Base-by-base conservation (phyloP, 352 stramenopile species). In the Globisporangium echinulatum region DNA sequence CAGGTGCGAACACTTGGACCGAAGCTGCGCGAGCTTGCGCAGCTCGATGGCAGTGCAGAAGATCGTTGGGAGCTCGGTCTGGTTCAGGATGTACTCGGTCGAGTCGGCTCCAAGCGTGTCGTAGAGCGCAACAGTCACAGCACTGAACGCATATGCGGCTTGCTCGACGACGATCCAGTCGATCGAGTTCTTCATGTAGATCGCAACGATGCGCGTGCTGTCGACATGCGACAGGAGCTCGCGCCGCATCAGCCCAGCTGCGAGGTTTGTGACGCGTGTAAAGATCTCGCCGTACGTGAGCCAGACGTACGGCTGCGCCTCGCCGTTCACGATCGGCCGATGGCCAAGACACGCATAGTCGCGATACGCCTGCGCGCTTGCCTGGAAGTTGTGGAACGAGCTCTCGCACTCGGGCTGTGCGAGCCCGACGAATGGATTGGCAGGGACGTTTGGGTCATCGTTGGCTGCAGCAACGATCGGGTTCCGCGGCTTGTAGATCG, bases 41-140 rank as follows among this genome's bases (percentile, higher is more conserved):
- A 84, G 72, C 61, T 89, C 77, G n/a, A 63, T 54, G 49, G 80
- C 77, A 33, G 64, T 79, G 54, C 78, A 90, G 61, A 94, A 83
- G 36, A 90, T 58, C n/a, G 85, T 72, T 15, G 68, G 74, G 75
- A 91, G 83, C 56, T 86, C 71, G 0, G 84, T 88, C 48, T 92
- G 79, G 68, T 88, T 88, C 57, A 89, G 66, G 58, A 94, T 90
- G 62, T 77, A 89, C 48, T 78, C 75, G 49, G 92, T 74, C 33
- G 78, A 75, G 4, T 63, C 71, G 2, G 82, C 72, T 1, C 82
- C 85, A 1, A 94, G 70, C 17, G 82, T 94, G 62, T 94, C 82
- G 66, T 92, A 94, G 33, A 89, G 64, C 14, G 78, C 66, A 68
- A 85, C 88, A 40, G 72, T 58, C 77, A 87, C 87, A 68, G 79